A percentile compares a stretch with the other conserved stretches of the same genome.
These are phyloP conservation scores for Rickenella mellea DNA, from an alignment of 768 basidiomycete genomes.

Conservation along the genomic window DNA sequence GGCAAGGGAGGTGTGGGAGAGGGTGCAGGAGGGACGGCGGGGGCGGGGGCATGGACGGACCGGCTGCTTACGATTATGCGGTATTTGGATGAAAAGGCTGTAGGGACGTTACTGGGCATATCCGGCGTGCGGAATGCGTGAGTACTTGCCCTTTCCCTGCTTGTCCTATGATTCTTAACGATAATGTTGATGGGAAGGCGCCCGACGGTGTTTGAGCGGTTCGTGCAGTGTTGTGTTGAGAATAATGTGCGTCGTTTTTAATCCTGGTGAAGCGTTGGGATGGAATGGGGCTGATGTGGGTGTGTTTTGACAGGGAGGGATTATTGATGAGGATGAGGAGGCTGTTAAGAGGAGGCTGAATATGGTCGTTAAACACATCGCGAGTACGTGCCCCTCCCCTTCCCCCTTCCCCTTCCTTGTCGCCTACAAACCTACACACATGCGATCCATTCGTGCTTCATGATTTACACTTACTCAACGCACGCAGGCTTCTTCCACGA, in stretches of 20 bases:
- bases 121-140: slow-evolving; percentile 58
- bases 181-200: slow-evolving; percentile 30
- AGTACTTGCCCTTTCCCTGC: slow-evolving; percentile 18
- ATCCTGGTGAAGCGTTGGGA: background rate
- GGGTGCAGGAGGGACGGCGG: no score
- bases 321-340: slow-evolving; percentile 80
- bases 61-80: slow-evolving; percentile 65
- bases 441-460: no score
- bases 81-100: slow-evolving; percentile 48
- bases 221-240: slow-evolving; percentile 61
- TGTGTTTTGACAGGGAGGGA: slow-evolving; percentile 55
- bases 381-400: slow-evolving; percentile 52
- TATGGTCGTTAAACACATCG: slow-evolving; percentile 42
- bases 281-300: slow-evolving; percentile 1
- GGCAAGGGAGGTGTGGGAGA: no score
- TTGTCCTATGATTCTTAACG: background rate
- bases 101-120: slow-evolving; percentile 48
- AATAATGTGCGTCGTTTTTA: slow-evolving; percentile 68
- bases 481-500: slow-evolving; percentile 51
- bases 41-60: slow-evolving; percentile 83
- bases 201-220: slow-evolving; percentile 63
- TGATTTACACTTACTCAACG: background rate
- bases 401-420: background rate
- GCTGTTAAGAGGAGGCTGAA: slow-evolving; percentile 45
- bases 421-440: no score